Evolutionary conservation across 2,329 filamentous ascomycete species (phyloP).

Genomic region (Immersiporthe knoxdaviesiana): DNA sequence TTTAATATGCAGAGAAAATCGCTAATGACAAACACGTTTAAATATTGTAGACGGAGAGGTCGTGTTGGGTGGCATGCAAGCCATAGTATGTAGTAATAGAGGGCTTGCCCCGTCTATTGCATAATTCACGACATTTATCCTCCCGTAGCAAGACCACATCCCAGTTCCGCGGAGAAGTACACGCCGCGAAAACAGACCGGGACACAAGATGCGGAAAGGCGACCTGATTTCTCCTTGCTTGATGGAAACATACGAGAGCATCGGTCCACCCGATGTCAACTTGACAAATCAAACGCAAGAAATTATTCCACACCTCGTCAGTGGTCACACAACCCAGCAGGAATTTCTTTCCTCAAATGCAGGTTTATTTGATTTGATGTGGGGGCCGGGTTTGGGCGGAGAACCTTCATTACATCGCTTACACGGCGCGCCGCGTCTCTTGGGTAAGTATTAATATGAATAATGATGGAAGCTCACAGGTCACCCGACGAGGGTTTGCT

Average conservation of each 20-base stretch:
- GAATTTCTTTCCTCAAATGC: not conserved
- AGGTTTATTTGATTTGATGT: not conserved
- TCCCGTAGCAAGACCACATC: not conserved
- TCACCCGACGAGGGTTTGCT: not conserved
- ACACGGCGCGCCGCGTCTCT: no score
- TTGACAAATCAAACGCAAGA: not conserved
- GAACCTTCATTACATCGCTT: no score
- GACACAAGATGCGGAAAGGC: not conserved
- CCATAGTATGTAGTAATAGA: not conserved
- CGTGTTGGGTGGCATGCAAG: not conserved
- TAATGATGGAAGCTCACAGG: not conserved
- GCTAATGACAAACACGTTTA: not conserved
- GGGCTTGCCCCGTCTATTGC: not conserved
- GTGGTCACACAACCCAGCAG: not conserved
- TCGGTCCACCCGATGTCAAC: not conserved
- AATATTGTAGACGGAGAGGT: not conserved
- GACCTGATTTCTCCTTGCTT: not conserved
- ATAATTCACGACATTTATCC: not conserved
- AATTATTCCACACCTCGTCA: not conserved
- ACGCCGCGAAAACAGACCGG: slow-evolving; percentile 8
- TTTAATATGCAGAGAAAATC: not conserved
- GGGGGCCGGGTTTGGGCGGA: no score
- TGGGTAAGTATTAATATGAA: no score
- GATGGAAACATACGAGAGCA: not conserved
- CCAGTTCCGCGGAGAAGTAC: slow-evolving; percentile 1